A percentile compares a stretch with the other conserved stretches of the same genome.
Conservation (phyloP, 1,139 yeast species). For the Geotrichum cucujoidarum region DNA sequence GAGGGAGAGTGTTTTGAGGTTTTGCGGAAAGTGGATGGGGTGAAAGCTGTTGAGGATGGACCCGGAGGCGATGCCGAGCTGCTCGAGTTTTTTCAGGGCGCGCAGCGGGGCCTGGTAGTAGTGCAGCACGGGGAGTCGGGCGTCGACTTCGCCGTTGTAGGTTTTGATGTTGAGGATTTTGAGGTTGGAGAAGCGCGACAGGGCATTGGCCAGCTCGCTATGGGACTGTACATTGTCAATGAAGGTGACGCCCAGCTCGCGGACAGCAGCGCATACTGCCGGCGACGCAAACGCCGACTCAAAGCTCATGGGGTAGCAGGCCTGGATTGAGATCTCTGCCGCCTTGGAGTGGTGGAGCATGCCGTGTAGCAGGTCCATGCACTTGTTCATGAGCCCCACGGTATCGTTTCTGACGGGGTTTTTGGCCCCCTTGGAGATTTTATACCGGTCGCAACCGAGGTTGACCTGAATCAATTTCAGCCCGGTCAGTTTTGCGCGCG, state of each 20-base stretch:
- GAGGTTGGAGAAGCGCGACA: conserved; percentile 8
- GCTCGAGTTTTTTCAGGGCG: conserved; percentile 13
- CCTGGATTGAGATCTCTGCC: conserved; percentile 13
- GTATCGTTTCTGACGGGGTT: conserved; percentile 11
- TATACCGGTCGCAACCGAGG: conserved; percentile 16
- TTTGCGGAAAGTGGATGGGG: conserved; percentile 16
- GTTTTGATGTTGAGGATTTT: conserved; percentile 16
- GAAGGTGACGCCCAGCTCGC: conserved; percentile 15
- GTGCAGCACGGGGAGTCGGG: conserved; percentile 13
- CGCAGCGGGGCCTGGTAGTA: conserved; percentile 17
- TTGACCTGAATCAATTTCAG: conserved; percentile 13
- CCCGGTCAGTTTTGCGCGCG: conserved; percentile 6
- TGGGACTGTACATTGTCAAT: conserved; percentile 10
- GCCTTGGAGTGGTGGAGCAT: conserved; percentile 8
- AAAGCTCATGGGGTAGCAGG: conserved; percentile 16
- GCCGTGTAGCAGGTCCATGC: conserved; percentile 10
- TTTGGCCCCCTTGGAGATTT: conserved; percentile 14
- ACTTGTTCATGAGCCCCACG: conserved; percentile 9
- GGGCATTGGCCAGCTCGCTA: conserved; percentile 11
- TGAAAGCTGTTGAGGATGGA: conserved; percentile 16
- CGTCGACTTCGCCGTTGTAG: conserved; percentile 9
- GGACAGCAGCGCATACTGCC: conserved; percentile 8
- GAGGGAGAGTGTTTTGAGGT: conserved; percentile 11
- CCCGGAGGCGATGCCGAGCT: conserved; percentile 17
- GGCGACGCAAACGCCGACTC: conserved; percentile 13